A percentile compares a stretch with the other conserved stretches of the same genome.
Conservation (phyloP, 768 basidiomycete species). For the Lactarius evosmus region DNA sequence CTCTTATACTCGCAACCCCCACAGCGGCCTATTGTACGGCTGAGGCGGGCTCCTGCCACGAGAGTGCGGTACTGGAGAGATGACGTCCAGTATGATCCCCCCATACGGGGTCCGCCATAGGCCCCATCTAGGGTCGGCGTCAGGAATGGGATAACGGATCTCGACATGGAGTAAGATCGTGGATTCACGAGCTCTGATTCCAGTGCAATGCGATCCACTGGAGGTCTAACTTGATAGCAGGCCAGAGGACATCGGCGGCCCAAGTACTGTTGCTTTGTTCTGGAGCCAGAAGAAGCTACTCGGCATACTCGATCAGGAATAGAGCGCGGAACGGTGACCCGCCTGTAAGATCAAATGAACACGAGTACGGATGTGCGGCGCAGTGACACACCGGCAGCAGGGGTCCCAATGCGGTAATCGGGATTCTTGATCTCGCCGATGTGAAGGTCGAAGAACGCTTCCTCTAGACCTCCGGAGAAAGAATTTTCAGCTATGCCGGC, state of each 20-base stretch:
- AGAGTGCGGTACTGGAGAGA: background rate
- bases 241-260: background rate
- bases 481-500: background rate
- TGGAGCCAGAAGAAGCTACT: background rate
- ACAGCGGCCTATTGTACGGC: background rate
- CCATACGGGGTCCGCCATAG: background rate
- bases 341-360: background rate
- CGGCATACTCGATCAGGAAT: background rate
- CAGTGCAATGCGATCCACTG: background rate
- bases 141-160: background rate
- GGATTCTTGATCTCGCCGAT: background rate
- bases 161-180: background rate
- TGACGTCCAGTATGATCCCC: background rate
- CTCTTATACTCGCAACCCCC: too few relatives aligned
- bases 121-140: background rate
- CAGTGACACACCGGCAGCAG: background rate
- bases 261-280: background rate
- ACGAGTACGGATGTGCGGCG: too few relatives aligned
- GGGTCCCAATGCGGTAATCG: background rate
- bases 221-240: background rate
- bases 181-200: background rate
- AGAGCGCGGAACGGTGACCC: background rate
- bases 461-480: background rate
- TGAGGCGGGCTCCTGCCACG: background rate
- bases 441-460: background rate